Evolutionary conservation across 2,329 filamentous ascomycete species (phyloP), one percentile per base, ranked within the genome.

Genomic region (Colletotrichum sp.): DNA sequence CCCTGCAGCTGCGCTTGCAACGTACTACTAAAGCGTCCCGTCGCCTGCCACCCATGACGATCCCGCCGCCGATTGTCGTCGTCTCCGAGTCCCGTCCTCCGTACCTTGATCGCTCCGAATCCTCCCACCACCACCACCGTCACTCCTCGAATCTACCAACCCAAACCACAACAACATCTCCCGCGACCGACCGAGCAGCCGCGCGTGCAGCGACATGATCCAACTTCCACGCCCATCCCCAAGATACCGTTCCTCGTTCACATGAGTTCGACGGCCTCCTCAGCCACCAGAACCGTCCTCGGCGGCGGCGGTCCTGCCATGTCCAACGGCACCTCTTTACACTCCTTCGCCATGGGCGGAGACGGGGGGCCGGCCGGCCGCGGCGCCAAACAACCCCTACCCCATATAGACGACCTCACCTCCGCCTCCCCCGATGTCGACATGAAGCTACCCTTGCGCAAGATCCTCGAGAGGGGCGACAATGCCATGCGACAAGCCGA

Each of bases 401-500:
- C 88, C 21, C 90, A 92, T 78, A 88, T 92, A 78, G 87, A 90
- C 76, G 90, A 92, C 80, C 82, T 91, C 52, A 85, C 87, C 28
- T 86, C 85, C 18, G 84, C 87, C 49, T 83, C 84, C 18, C 84
- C 86, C 72, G 87, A 90, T 44, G 82, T 91, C 76, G 86, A 90
- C 75, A 79, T 83, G 57, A 85, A 88, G 75, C 87, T 88, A 74
- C 89, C 90, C 18, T 86, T 92, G 76, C 89, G 88, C 72, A 90
- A 86, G 78, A 82, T 93, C 49, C 84, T 93, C 16, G 87, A 89
- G 60, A 82, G 85, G 57, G 91, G 89, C 68, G 89, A 93, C 80
- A 81, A 82, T 26, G 87, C 88, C 63, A 86, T 93, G 75, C 88
- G 88, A 76, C 89, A 91, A 79, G 93, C 95, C 49, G 90, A 92